phyloP scores from a whole-genome alignment of 345 rosid genomes.

The Carallia brachiata region DNA sequence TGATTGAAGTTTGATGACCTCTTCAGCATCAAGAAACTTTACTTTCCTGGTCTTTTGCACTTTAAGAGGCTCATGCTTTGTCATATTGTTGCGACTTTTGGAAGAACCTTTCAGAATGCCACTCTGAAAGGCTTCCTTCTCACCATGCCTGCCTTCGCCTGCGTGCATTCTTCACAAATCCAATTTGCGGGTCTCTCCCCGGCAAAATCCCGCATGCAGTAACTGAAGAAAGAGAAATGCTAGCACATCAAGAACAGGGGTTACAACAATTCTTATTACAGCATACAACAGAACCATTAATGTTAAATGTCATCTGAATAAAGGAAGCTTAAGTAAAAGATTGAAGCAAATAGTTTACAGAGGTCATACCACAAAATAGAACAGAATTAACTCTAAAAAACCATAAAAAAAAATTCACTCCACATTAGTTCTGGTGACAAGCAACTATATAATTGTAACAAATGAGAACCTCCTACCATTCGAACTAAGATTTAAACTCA shows the following conservation, averaged over 20 bases:
- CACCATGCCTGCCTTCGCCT: constrained; percentile 7
- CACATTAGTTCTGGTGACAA: not conserved
- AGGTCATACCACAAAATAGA: not conserved
- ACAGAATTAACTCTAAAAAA: not conserved
- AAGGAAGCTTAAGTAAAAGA: not conserved
- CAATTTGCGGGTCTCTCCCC: constrained; percentile 20
- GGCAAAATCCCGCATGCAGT: constrained; percentile 33
- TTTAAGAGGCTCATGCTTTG: constrained; percentile 24
- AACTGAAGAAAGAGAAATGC: constrained; percentile 29
- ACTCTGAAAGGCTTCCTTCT: constrained; percentile 12
- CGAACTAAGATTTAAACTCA: not conserved
- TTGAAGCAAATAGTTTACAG: not conserved
- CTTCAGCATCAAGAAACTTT: constrained; percentile 40
- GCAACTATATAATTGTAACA: not conserved
- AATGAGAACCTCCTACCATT: not conserved
- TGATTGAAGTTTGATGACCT: constrained; percentile 38
- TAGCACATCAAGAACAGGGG: constrained; percentile 13
- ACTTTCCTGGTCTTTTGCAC: constrained; percentile 41
- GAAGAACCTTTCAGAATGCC: constrained; percentile 5
- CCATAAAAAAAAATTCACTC: not conserved
- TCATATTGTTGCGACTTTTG: constrained; percentile 19
- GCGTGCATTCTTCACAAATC: constrained; percentile 42
- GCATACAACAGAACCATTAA: not conserved
- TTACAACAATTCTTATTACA: not conserved
- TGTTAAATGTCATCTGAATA: not conserved